phyloP scores from a whole-genome alignment of 768 basidiomycete genomes.

The Leccinum sublutescens region DNA sequence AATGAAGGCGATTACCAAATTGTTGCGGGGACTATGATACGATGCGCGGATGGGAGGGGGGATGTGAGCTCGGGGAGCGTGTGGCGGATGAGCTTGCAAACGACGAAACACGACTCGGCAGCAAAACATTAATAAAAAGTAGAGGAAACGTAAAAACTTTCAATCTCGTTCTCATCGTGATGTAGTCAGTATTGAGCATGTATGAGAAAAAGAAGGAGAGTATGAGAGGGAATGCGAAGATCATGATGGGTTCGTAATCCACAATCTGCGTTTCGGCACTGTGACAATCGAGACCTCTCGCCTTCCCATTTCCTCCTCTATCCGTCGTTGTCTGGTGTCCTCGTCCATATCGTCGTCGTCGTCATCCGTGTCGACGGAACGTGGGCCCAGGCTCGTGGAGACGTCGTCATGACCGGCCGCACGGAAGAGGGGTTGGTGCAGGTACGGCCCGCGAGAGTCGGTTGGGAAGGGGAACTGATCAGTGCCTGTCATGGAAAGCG shows the following conservation, averaged over 20 bases:
- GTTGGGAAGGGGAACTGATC: slow-evolving; percentile 47
- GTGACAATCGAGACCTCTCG: slow-evolving; percentile 82
- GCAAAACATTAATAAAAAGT: slow-evolving; percentile 16
- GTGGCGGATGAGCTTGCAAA: slow-evolving; percentile 10
- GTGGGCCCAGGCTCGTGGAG: slow-evolving; percentile 39
- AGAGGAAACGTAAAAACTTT: slow-evolving; percentile 4
- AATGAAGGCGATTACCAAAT: slow-evolving; percentile 28
- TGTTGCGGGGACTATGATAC: slow-evolving; percentile 28
- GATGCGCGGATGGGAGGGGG: slow-evolving; percentile 12
- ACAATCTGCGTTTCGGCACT: slow-evolving; percentile 70
- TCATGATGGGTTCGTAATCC: slow-evolving; percentile 67
- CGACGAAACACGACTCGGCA: slow-evolving; percentile 13
- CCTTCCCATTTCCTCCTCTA: slow-evolving; percentile 80
- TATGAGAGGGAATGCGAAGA: slow-evolving; percentile 1
- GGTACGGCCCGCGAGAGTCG: slow-evolving; percentile 57
- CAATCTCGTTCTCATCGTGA: slow-evolving; percentile 11
- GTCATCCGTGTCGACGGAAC: slow-evolving; percentile 54
- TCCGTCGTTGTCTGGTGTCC: slow-evolving; percentile 65
- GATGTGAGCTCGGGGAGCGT: not conserved
- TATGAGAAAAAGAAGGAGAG: slow-evolving; percentile 9
- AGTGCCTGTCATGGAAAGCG: slow-evolving; percentile 39
- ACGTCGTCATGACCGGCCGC: slow-evolving; percentile 44
- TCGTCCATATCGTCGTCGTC: slow-evolving; percentile 75
- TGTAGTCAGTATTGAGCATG: slow-evolving; percentile 24
- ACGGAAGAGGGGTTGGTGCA: slow-evolving; percentile 64